Evolutionary conservation across 2,329 filamentous ascomycete genomes (phyloP), one percentile per base, ranked within the genome.

Genomic region (Phymatotrichopsis omnivora): DNA sequence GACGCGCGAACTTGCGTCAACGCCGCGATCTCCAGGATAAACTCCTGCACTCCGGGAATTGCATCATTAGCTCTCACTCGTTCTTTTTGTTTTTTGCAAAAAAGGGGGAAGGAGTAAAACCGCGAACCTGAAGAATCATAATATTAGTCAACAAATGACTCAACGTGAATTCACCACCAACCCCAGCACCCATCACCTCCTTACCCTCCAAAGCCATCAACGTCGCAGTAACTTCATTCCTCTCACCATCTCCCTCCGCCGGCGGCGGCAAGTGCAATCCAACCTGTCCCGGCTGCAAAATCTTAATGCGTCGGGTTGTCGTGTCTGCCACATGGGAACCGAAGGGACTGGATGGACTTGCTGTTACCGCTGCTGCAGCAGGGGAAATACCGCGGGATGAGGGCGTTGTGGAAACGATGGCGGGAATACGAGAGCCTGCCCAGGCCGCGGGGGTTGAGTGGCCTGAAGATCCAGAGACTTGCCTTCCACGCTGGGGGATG

Each of bases 131-230:
- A 46, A 86, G 68, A 39, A 89, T 74, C 47, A 89, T 75, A 30
- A 82, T 75, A 61, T 89, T 91, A 5, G 83, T 89, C 51, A 91
- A 66, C 8, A 89, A 68, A 60, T 89, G 83, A 30, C 80, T 85
- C 4, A 91, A 74, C 6, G 79, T 84, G 6, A 77, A 79, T 7
- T 69, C 70, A 37, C 63, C 65, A 4, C 64, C 60, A 22, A 60
- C 60, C 27, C 20, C 25, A 16, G 56, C 49, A 3, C 53, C 48
- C 10, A 53, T 57, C 19, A 55, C 57, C 4, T 56, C 56, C n/a
- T n/a, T n/a, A n/a, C n/a, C n/a, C 35, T 62, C 61, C 7, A 59
- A 55, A 7, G 51, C 42, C 23, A 48, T 62, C 57, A 25, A 55
- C 52, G 29, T 56, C 49, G 20, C 55, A 49, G 37, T 56, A 6